Evolutionary conservation across 1,284 basidiomycete species (phyloP), one percentile per base, ranked within the genome.

Genomic region (Marasmius fiardii): DNA sequence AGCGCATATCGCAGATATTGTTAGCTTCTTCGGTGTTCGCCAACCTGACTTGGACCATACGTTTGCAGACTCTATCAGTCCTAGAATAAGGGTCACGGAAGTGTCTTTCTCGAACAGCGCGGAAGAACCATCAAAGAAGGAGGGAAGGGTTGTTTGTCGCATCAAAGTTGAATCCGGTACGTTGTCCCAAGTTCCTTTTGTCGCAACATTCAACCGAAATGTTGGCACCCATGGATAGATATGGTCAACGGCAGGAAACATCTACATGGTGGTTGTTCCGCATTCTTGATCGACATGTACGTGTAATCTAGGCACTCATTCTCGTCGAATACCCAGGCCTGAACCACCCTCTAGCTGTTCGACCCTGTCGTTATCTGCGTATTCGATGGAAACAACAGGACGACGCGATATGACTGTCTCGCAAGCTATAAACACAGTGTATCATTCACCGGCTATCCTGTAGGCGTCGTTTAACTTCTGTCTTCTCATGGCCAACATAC

Each of bases 361-460:
- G 1, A 53, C 59, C 12, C 34, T 54, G 26, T 37, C 57, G 4
- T 21, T 55, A 31, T 31, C 41, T 1, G 49, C 57, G 4, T 37
- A 41, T 54, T 20, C 44, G 28, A 23, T 45, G 57, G 11, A 56
- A 57, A 26, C 43, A 34, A 28, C 35, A 37, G 28, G 41, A 52
- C 39, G 31, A 12, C 41, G 14, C 10, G 43, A 41, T 5, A 37
- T 35, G 8, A 59, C 34, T 6, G 69, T 78, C 16, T 76, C 76
- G 0, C 74, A 74, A 56, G 65, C 75, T 3, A 63, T 78, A 53
- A 64, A 70, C 37, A 62, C 76, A 1, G 59, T 71, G 0, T 78
- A 71, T 50, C 75, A 78, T 43, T 66, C 71, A 18, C 74, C 76
- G 5, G 75, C 75, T 3, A 41, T 62, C 2, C 50, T 63, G 76